phyloP scores from a whole-genome alignment of 192 early-diverging fungal species.

The Coemansia sp. region DNA sequence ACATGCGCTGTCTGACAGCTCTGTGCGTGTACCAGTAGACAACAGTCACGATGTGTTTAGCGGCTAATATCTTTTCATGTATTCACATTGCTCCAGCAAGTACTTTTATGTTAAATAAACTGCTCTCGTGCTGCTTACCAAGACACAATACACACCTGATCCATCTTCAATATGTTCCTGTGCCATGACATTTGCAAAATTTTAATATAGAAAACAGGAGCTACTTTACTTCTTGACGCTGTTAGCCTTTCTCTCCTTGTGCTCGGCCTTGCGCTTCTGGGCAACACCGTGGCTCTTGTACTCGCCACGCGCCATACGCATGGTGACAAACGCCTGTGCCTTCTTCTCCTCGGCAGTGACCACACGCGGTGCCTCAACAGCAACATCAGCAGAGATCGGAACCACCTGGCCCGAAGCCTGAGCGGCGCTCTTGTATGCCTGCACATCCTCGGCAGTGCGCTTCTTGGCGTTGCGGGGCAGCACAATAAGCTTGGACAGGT shows the following conservation, averaged over 20 bases:
- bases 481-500: slow-evolving; percentile 92
- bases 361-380: slow-evolving; percentile 53
- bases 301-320: slow-evolving; percentile 53
- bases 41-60: neutral
- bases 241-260: slow-evolving; percentile 53
- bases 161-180: too few species aligned
- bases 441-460: slow-evolving; percentile 59
- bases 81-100: neutral
- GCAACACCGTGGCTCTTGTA: slow-evolving; percentile 56
- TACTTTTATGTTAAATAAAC: too few species aligned
- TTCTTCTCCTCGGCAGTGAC: slow-evolving; percentile 61
- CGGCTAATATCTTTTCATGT: slow-evolving; percentile 3
- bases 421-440: slow-evolving; percentile 51
- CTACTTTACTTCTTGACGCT: slow-evolving; percentile 52
- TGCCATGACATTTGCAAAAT: neutral
- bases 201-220: slow-evolving; percentile 13
- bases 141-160: too few species aligned
- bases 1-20: slow-evolving; percentile 44
- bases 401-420: slow-evolving; percentile 46
- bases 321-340: slow-evolving; percentile 43
- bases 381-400: slow-evolving; percentile 22
- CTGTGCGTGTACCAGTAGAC: slow-evolving; percentile 5
- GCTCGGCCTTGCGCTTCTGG: slow-evolving; percentile 37
- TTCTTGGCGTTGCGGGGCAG: slow-evolving; percentile 93
- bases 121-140: too few species aligned